Conservation (phyloP, 2,329 filamentous ascomycete genomes). For the Fusarium keratoplasticum region DNA sequence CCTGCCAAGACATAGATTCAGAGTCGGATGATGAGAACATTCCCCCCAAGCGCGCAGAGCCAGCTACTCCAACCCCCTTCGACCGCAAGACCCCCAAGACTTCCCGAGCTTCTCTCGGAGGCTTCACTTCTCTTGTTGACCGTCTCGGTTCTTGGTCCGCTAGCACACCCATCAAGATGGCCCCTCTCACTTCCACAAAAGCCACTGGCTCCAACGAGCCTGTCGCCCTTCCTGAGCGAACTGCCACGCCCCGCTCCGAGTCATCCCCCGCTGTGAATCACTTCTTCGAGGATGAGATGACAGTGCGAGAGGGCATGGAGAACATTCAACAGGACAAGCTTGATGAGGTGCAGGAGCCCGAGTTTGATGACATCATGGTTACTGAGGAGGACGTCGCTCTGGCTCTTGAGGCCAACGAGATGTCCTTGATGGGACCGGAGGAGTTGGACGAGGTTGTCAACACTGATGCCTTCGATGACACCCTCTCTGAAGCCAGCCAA, state of each 20-base stretch:
- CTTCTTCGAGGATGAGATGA: constrained; percentile 74
- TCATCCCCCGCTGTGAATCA: constrained; percentile 57
- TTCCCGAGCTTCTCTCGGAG: constrained; percentile 52
- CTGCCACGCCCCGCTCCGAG: constrained; percentile 39
- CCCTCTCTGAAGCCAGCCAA: constrained; percentile 70
- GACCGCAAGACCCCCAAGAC: constrained; percentile 39
- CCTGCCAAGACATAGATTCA: constrained; percentile 57
- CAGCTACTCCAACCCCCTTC: constrained; percentile 57
- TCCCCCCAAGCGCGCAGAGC: constrained; percentile 47
- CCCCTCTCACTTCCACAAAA: constrained; percentile 37
- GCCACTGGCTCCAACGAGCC: constrained; percentile 55
- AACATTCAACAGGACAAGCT: constrained; percentile 18
- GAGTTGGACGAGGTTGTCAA: constrained; percentile 52
- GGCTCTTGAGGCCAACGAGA: constrained; percentile 68
- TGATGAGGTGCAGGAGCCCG: constrained; percentile 43
- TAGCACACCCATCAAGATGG: constrained; percentile 59
- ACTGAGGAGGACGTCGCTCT: constrained; percentile 69
- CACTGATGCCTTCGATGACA: constrained; percentile 56
- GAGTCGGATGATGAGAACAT: constrained; percentile 66
- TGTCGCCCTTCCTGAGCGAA: not conserved
- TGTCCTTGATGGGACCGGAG: constrained; percentile 65
- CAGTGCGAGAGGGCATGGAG: constrained; percentile 46
- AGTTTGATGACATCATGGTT: constrained; percentile 59
- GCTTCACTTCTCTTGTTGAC: constrained; percentile 73
- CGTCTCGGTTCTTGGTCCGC: constrained; percentile 73